Percentiles rank a stretch among this genome's conserved stretches.
Evolutionary conservation across 2,329 filamentous ascomycete genomes (phyloP).

Genomic region (Cladosporium sp.): DNA sequence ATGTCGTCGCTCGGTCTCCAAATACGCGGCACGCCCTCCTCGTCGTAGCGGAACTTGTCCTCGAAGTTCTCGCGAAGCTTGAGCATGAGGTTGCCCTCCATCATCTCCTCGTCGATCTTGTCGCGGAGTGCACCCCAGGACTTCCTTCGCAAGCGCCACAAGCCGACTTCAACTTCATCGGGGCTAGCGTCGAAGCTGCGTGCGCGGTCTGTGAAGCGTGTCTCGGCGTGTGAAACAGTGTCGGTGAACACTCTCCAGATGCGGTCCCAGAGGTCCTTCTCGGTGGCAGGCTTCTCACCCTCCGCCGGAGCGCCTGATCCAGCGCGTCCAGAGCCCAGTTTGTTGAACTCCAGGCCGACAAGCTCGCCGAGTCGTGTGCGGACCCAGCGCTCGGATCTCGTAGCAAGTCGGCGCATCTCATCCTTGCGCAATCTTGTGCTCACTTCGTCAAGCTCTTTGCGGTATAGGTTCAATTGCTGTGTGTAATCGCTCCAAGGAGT

Average conservation of each 20-base stretch:
- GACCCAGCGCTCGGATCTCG: constrained; percentile 90
- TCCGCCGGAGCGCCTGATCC: constrained; percentile 78
- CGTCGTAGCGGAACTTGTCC: constrained; percentile 98
- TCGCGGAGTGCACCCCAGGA: constrained; percentile 88
- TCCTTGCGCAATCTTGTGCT: constrained; percentile 84
- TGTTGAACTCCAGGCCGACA: constrained; percentile 92
- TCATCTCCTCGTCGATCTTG: constrained; percentile 94
- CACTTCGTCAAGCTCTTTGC: constrained; percentile 88
- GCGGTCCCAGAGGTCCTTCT: constrained; percentile 92
- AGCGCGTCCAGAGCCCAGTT: constrained; percentile 82
- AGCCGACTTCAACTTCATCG: constrained; percentile 86
- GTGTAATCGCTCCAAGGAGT: constrained; percentile 85
- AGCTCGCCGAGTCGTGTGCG: constrained; percentile 83
- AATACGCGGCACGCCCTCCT: constrained; percentile 88
- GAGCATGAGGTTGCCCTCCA: constrained; percentile 92
- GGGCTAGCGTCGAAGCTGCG: constrained; percentile 90
- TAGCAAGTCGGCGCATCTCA: constrained; percentile 91
- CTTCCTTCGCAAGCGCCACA: constrained; percentile 91
- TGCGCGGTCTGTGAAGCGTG: constrained; percentile 81
- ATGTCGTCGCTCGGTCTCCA: constrained; percentile 98
- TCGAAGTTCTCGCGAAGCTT: constrained; percentile 98
- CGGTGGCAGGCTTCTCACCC: constrained; percentile 69
- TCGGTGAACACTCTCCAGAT: constrained; percentile 85
- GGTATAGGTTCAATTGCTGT: constrained; percentile 75
- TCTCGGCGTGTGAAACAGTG: constrained; percentile 82